Evolutionary conservation across 257 asterid genomes (phyloP).

Genomic region (Solanum microdontum): DNA sequence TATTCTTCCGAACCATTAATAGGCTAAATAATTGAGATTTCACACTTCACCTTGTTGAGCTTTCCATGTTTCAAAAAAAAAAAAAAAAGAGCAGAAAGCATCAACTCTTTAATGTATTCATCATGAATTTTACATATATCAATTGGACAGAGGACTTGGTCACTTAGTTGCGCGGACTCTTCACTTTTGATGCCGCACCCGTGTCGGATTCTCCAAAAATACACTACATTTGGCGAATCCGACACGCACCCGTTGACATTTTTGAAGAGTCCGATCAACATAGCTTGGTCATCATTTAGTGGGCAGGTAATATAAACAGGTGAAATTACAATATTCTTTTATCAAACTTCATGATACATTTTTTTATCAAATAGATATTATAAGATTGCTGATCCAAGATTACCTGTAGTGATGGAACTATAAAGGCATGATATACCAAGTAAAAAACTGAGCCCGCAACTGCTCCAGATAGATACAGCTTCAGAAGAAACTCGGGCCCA

Average conservation of each 20-base stretch:
- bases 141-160: background rate
- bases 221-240: no score
- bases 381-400: background rate
- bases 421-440: slow-evolving; percentile 57
- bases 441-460: slow-evolving; percentile 73
- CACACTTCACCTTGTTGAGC: background rate
- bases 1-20: background rate
- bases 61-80: background rate
- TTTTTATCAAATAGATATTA: background rate
- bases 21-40: background rate
- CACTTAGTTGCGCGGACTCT: no score
- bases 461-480: slow-evolving; percentile 74
- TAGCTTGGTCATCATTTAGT: background rate
- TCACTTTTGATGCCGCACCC: no score
- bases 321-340: background rate
- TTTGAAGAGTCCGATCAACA: no score
- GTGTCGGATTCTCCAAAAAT: no score
- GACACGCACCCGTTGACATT: no score
- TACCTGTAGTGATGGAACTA: slow-evolving; percentile 57
- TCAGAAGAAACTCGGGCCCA: slow-evolving; percentile 75
- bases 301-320: background rate
- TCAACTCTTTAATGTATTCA: background rate
- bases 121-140: background rate
- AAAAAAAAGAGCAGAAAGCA: background rate
- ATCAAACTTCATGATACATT: background rate